phyloP scores from a whole-genome alignment of 164 flowering plant species.

The Warburgia ugandensis region DNA sequence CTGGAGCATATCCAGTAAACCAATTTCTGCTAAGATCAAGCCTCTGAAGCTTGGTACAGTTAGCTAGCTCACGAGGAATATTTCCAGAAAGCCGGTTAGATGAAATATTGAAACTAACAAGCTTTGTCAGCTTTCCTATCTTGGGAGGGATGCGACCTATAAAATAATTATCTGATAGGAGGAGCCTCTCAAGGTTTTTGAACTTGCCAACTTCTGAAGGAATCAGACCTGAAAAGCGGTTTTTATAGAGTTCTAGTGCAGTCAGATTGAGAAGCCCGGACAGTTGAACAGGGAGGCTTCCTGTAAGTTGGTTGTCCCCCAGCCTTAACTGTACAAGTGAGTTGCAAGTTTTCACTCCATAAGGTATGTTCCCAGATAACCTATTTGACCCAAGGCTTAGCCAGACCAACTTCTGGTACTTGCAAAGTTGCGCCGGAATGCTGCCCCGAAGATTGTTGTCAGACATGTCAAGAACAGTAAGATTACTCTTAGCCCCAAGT shows the following conservation, averaged over 20 bases:
- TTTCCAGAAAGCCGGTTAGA: conserved; percentile 55
- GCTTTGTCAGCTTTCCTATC: conserved; percentile 2
- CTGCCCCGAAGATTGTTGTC: conserved; percentile 45
- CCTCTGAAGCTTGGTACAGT: conserved; percentile 52
- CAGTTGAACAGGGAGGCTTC: conserved; percentile 51
- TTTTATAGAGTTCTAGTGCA: conserved; percentile 50
- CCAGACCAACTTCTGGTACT: conserved; percentile 36
- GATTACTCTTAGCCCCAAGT: conserved; percentile 51
- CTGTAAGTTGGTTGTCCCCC: conserved; percentile 42
- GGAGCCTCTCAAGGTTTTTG: conserved; percentile 16
- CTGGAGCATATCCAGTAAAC: conserved; percentile 48
- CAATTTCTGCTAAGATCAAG: conserved; percentile 68
- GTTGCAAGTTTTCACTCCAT: conserved; percentile 38
- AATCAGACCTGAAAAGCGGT: conserved; percentile 55
- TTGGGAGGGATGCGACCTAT: conserved; percentile 20
- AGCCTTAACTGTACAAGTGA: conserved; percentile 52
- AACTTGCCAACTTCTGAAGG: conserved; percentile 34
- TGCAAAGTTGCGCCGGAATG: conserved; percentile 55
- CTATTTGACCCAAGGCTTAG: conserved; percentile 51
- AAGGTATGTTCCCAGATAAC: conserved; percentile 54
- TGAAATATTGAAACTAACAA: conserved; percentile 45
- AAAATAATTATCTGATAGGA: conserved; percentile 15
- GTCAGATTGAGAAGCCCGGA: conserved; percentile 56
- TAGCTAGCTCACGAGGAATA: conserved; percentile 49
- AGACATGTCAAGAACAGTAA: conserved; percentile 72